Base-by-base conservation (phyloP, 306 rosid species). In the Fragaria iinumae region DNA sequence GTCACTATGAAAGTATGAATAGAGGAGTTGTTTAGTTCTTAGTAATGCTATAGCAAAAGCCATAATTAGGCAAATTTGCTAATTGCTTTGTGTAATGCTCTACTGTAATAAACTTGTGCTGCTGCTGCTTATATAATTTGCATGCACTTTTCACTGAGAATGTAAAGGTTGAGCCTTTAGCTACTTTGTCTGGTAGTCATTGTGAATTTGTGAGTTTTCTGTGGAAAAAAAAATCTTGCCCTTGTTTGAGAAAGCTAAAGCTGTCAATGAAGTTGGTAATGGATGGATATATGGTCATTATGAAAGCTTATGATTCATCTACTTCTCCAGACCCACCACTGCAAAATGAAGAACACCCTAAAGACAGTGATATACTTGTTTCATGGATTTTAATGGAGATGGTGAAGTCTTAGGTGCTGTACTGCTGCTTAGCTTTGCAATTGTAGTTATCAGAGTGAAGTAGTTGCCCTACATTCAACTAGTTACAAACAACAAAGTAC, bases 61-160 rank as follows among this genome's bases (percentile, higher is more conserved):
- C 4, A 71, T 52, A 49, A 16, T 34, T 64, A 64, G 60, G 5
- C 49, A 3, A 18, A 8, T 67, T 49, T 71, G 74, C 43, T 49
- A 48, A 49, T 71, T 49, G 44, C 74, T 20, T 17, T 72, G 76
- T 38, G 66, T 21, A 34, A 53, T 72, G 21, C 57, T 44, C 57
- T 45, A 67, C 71, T 67, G 50, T 38, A 55, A 59, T 43, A 59
- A 43, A 43, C 77, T 56, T 23, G 23, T 64, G 65, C 38, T 72
- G 65, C 38, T 72, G 65, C 38, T 72, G 66, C 50, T n/a, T 38
- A 38, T 64, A 20, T 38, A 27, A 12, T 12, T 10, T 25, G 66
- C 38, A 71, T 50, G 63, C 64, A 9, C 49, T 32, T 29, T 27
- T 65, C 25, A 36, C 4, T 65, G 69, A 62, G 65, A 65, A 65